A percentile compares a stretch with the other conserved stretches of the same genome.
Evolutionary conservation across 495 filamentous ascomycete genomes (phyloP).

Genomic region (Staphylotrichum longicolle): DNA sequence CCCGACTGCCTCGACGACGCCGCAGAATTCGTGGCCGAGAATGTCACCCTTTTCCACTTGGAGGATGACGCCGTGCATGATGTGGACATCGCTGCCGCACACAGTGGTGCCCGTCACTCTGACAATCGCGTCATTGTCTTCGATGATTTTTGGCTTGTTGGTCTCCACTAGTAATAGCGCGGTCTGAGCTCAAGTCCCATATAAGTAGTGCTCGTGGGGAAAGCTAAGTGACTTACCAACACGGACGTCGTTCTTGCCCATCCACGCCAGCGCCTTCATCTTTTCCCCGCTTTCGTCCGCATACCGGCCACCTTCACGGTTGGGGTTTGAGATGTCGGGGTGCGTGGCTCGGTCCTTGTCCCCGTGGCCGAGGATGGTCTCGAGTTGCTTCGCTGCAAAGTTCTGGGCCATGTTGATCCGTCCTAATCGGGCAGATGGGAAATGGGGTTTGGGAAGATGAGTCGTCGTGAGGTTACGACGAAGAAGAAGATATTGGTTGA

Average conservation of each 20-base stretch:
- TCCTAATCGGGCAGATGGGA: no score
- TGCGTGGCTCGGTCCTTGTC: constrained; percentile 10
- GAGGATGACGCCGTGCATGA: constrained; percentile 46
- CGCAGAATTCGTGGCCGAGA: constrained; percentile 47
- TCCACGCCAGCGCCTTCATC: constrained; percentile 21
- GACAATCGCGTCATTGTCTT: constrained; percentile 52
- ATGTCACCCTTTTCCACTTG: constrained; percentile 33
- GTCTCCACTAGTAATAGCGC: not conserved
- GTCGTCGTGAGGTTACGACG: no score
- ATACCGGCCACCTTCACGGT: constrained; percentile 18
- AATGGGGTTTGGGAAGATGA: no score
- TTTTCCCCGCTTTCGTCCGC: constrained; percentile 11
- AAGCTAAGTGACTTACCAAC: not conserved
- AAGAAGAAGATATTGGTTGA: no score
- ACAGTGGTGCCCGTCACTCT: constrained; percentile 52
- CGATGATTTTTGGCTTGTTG: constrained; percentile 13
- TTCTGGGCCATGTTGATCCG: not conserved
- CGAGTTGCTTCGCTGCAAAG: constrained; percentile 1
- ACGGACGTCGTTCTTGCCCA: constrained; percentile 22
- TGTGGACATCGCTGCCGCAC: constrained; percentile 55
- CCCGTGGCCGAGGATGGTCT: constrained; percentile 15
- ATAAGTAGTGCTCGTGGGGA: not conserved
- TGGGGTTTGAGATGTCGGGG: constrained; percentile 18
- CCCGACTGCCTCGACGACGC: constrained; percentile 40
- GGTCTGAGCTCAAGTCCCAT: not conserved